A percentile compares a stretch with the other conserved stretches of the same genome.
These are phyloP conservation scores for Cynara cardunculus DNA, from an alignment of 129 eudicot species.

Conservation along the genomic window DNA sequence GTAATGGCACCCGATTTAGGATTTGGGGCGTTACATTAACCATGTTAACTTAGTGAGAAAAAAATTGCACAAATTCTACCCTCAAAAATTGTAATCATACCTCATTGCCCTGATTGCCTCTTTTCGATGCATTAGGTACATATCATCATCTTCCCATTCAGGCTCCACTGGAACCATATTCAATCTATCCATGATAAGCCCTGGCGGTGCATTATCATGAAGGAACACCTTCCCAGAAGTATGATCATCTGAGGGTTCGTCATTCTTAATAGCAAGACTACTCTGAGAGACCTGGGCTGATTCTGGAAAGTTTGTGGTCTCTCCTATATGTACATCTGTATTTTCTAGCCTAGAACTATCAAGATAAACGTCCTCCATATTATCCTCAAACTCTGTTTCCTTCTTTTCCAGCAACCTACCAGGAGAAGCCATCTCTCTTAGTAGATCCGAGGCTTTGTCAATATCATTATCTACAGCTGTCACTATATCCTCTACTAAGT, in stretches of 20 bases:
- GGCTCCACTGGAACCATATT: constrained; percentile 65
- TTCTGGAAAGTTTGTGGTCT: constrained; percentile 18
- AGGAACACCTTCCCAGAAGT: constrained; percentile 12
- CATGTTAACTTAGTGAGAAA: background rate
- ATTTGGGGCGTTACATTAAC: no score
- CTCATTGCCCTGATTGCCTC: constrained; percentile 76
- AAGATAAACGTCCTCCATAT: constrained; percentile 11
- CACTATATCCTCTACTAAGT: constrained; percentile 67
- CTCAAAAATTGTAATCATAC: constrained; percentile 27
- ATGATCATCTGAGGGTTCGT: constrained; percentile 15
- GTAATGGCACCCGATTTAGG: no score
- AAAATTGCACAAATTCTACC: background rate
- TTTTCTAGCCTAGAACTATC: background rate
- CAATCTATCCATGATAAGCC: constrained; percentile 32
- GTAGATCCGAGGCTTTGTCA: constrained; percentile 46
- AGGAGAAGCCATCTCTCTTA: constrained; percentile 51
- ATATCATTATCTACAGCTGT: constrained; percentile 57
- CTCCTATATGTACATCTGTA: constrained; percentile 9
- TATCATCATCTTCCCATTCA: constrained; percentile 95
- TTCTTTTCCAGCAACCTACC: constrained; percentile 26
- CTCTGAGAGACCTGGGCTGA: background rate
- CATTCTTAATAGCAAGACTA: constrained; percentile 2
- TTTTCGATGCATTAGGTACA: constrained; percentile 65
- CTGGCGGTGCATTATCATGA: constrained; percentile 9
- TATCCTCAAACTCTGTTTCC: constrained; percentile 16